phyloP scores from a whole-genome alignment of 345 rosid species.

The Bruguiera gymnorhiza region DNA sequence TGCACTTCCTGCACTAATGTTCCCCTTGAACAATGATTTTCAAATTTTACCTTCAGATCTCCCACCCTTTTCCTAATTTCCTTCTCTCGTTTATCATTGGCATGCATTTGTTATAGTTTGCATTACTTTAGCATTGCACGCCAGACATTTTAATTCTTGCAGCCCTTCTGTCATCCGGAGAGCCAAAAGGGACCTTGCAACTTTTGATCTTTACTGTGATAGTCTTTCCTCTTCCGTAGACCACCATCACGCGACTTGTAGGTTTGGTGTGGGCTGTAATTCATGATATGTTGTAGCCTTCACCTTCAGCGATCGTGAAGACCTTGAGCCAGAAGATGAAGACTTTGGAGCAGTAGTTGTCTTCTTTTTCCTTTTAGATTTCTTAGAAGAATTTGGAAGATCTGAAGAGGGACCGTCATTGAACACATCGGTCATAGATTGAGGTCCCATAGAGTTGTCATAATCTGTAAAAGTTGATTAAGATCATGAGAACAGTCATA shows the following conservation, averaged over 20 bases:
- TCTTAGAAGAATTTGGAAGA: slow-evolving; percentile 43
- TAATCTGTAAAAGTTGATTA: slow-evolving; percentile 33
- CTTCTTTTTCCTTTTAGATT: slow-evolving; percentile 51
- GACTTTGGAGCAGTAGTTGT: slow-evolving; percentile 39
- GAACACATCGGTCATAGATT: slow-evolving; percentile 28
- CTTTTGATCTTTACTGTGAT: slow-evolving; percentile 8
- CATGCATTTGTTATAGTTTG: slow-evolving; percentile 4
- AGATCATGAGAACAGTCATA: not conserved
- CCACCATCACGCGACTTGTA: slow-evolving; percentile 20
- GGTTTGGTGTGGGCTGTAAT: slow-evolving; percentile 13
- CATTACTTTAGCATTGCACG: not conserved
- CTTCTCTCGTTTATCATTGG: not conserved
- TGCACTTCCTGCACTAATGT: slow-evolving; percentile 8
- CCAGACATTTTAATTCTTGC: not conserved
- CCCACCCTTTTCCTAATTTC: not conserved
- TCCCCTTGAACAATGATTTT: slow-evolving; percentile 1
- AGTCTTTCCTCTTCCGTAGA: not conserved
- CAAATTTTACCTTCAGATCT: not conserved
- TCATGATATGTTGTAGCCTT: slow-evolving; percentile 27
- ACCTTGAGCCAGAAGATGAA: slow-evolving; percentile 31
- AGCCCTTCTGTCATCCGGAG: slow-evolving; percentile 1
- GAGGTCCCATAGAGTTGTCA: slow-evolving; percentile 33
- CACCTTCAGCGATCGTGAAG: slow-evolving; percentile 30
- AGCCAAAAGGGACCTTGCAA: not conserved
- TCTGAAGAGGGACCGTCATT: slow-evolving; percentile 30